These are phyloP conservation scores for Solanum hybrid DNA, from an alignment of 305 asterid species.

Conservation along the genomic window DNA sequence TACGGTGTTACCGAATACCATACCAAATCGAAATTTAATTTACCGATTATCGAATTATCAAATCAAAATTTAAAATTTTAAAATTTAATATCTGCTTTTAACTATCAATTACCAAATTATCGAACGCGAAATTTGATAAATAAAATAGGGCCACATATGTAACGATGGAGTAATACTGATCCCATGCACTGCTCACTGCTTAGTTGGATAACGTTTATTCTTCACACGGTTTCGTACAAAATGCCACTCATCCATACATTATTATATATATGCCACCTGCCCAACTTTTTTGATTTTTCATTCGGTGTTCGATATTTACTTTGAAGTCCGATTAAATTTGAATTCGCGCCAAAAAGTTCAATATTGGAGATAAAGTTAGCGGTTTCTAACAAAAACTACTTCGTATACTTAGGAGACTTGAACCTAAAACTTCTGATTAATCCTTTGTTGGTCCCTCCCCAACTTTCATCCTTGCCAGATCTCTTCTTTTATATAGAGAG, in stretches of 20 bases:
- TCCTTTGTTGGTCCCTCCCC: not conserved
- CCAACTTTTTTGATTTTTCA: not conserved
- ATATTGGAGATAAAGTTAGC: too few relatives aligned
- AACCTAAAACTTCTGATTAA: too few relatives aligned
- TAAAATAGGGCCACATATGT: not conserved
- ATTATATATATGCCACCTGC: not conserved
- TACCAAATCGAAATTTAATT: too few relatives aligned
- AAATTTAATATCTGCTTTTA: too few relatives aligned
- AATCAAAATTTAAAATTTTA: too few relatives aligned
- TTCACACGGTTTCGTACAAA: not conserved
- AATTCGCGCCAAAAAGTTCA: fast-evolving
- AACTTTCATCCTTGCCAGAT: not conserved
- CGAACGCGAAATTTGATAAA: not conserved
- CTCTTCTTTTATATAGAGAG: not conserved
- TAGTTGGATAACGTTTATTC: not conserved
- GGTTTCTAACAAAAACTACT: fast-evolving
- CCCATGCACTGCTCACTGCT: not conserved
- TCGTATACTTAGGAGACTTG: too few relatives aligned
- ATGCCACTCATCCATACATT: not conserved
- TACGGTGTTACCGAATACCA: not conserved
- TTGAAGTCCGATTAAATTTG: too few relatives aligned
- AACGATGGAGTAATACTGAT: not conserved
- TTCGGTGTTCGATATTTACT: too few relatives aligned
- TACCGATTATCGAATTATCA: not conserved
- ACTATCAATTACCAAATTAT: not conserved